A percentile compares a stretch with the other conserved stretches of the same genome.
Evolutionary conservation across 768 basidiomycete genomes (phyloP).

Genomic region (Boletellus sp.): DNA sequence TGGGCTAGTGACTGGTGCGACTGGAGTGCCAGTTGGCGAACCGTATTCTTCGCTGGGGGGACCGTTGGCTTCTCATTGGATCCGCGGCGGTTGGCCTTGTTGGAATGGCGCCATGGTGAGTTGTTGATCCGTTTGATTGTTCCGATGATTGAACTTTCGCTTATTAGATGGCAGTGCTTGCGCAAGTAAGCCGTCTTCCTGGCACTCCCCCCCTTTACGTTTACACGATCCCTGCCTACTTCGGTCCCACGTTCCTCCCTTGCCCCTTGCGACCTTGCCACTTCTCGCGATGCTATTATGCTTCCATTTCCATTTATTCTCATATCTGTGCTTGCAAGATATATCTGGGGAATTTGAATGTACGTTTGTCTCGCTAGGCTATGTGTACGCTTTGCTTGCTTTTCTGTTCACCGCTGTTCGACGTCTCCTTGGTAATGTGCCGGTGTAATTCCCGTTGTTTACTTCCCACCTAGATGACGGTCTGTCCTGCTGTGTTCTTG

Average conservation of each 20-base stretch:
- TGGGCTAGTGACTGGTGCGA: neutral
- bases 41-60: slow-evolving; percentile 1
- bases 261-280: neutral
- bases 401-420: slow-evolving; percentile 6
- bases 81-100: neutral
- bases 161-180: neutral
- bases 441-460: neutral
- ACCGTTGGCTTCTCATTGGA: neutral
- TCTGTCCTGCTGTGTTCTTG: slow-evolving; percentile 3
- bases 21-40: neutral
- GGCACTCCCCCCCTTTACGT: neutral
- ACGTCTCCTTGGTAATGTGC: slow-evolving; percentile 3
- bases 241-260: neutral
- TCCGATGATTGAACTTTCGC: neutral
- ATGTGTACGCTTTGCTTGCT: slow-evolving; percentile 14
- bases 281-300: neutral
- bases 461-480: neutral
- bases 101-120: slow-evolving; percentile 6
- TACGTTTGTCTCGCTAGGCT: slow-evolving; percentile 14
- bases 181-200: neutral
- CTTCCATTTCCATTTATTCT: slow-evolving; percentile 3
- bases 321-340: slow-evolving; percentile 8
- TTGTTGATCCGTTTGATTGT: neutral
- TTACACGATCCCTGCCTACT: neutral
- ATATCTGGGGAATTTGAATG: slow-evolving; percentile 12